Evolutionary conservation across 2,329 filamentous ascomycete genomes (phyloP).

Genomic region (Epichloe sp.): DNA sequence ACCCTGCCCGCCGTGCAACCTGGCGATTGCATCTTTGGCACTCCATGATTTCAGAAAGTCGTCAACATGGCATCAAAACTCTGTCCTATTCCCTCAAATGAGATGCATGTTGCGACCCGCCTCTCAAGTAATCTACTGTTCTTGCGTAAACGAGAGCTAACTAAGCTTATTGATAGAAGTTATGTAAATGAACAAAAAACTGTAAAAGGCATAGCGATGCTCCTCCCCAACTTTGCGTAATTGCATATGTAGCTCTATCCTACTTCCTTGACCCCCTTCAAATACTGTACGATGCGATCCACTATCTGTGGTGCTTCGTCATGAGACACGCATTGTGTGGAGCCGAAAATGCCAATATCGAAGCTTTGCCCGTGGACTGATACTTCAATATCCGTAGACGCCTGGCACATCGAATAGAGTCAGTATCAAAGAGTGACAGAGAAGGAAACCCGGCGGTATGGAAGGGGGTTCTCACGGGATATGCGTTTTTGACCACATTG

Average conservation of each 20-base stretch:
- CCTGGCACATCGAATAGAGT: conserved; percentile 11
- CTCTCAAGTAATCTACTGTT: too few relatives aligned
- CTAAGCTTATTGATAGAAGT: too few relatives aligned
- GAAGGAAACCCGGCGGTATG: neutral
- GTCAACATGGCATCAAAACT: conserved; percentile 39
- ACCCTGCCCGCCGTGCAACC: too few relatives aligned
- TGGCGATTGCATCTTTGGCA: too few relatives aligned
- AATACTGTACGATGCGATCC: conserved; percentile 10
- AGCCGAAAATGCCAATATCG: conserved; percentile 29
- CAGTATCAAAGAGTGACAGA: neutral
- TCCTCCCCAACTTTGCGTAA: too few relatives aligned
- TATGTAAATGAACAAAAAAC: too few relatives aligned
- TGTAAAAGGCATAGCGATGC: too few relatives aligned
- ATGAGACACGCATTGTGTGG: conserved; percentile 13
- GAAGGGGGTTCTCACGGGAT: conserved; percentile 15
- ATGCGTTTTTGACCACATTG: conserved; percentile 13
- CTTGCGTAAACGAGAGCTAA: too few relatives aligned
- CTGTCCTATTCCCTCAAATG: conserved; percentile 31
- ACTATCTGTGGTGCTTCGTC: conserved; percentile 15
- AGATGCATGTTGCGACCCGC: too few relatives aligned
- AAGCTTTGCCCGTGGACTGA: conserved; percentile 18
- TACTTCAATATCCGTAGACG: conserved; percentile 28
- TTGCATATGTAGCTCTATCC: neutral
- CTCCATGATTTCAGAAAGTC: conserved; percentile 25
- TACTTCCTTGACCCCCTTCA: conserved; percentile 3